Base-by-base conservation (phyloP, 148 eudicot species). In the Suaeda aralocaspica region DNA sequence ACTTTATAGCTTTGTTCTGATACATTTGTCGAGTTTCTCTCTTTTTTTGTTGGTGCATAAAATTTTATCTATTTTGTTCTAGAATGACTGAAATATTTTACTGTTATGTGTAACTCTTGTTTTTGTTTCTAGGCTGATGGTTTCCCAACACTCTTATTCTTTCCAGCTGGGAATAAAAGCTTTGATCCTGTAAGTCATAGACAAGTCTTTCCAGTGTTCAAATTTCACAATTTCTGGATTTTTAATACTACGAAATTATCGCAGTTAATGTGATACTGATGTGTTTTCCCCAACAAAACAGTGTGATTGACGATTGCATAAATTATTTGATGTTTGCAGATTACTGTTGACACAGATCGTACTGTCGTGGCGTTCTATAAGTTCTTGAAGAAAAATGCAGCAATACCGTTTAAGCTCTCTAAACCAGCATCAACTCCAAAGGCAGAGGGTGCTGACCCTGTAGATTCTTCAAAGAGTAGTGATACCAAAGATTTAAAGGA, bases 71-170 rank as follows among this genome's bases (percentile, higher is more conserved):
- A 22, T 57, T 12, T 0, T 52, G 26, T 69, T 48, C 33, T 59
- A 24, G 16, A 25, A 9, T 26, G 11, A 22, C 51, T 51, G 44
- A 19, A 33, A 45, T 25, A 25, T 62, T n/a, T 9, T 22, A 22
- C 56, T 14, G 21, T n/a, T 64, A 28, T 52, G 62, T 18, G 24
- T 21, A 71, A 48, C 30, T 33, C 5, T 63, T 28, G 56, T 52
- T 26, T 25, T 18, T 21, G 42, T 30, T 68, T 71, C 66, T 89
- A 94, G 98, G 76, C 96, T 60, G 96, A 94, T 30, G 98, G 98
- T 24, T 94, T 82, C 85, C 98, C 98, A 39, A 91, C 98, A 8
- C 72, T 93, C 64, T 84, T 93, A 48, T 91, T 92, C 86, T 90
- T 86, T 89, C 92, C 94, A 66, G 94, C 98, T 58, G 89, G 94